Evolutionary conservation across 2,329 filamentous ascomycete species (phyloP), one percentile per base, ranked within the genome.

Genomic region (Colletotrichum sp.): DNA sequence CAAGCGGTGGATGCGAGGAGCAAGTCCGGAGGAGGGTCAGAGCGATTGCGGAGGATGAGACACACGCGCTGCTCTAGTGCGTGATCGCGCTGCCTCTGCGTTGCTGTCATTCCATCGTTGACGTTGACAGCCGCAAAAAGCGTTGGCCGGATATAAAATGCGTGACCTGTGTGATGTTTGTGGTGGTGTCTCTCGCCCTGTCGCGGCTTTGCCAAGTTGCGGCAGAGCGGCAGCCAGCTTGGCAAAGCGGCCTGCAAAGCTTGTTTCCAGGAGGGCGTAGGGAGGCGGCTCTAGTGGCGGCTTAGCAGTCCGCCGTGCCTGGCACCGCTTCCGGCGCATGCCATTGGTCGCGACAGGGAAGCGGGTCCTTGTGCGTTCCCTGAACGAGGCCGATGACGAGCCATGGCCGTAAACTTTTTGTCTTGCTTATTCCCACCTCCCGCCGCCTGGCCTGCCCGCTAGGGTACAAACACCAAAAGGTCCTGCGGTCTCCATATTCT

Each of bases 161-260:
- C 6, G 38, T 9, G 38, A 15, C 16, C 8, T 4, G 15, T 26
- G 30, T 18, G 38, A 6, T 24, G 30, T 8, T 15, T 12, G 9
- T 48, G 16, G 16, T 48, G 12, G 15, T 48, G 43, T 52, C 43
- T 16, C n/a, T 65, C 62, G 21, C 36, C 34, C 38, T 24, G 30
- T 24, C 16, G 56, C 18, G 64, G 62, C 62, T 62, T 61, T 73
- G 70, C 70, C 73, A 73, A 75, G 70, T 69, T 67, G 70, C 73
- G 73, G 70, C n/a, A 73, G 56, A 48, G 55, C 72, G 61, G 72
- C 72, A 66, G 68, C 68, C 12, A 65, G 28, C 67, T 74, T 74
- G 71, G 71, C 71, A 60, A 36, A 65, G 62, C 38, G 56, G 70
- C 64, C 28, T 68, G 26, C 21, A 58, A 76, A 76, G 73, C 70